A percentile compares a stretch with the other conserved stretches of the same genome.
Evolutionary conservation across 2,329 filamentous ascomycete genomes (phyloP).

Genomic region (Epichloe festucae): DNA sequence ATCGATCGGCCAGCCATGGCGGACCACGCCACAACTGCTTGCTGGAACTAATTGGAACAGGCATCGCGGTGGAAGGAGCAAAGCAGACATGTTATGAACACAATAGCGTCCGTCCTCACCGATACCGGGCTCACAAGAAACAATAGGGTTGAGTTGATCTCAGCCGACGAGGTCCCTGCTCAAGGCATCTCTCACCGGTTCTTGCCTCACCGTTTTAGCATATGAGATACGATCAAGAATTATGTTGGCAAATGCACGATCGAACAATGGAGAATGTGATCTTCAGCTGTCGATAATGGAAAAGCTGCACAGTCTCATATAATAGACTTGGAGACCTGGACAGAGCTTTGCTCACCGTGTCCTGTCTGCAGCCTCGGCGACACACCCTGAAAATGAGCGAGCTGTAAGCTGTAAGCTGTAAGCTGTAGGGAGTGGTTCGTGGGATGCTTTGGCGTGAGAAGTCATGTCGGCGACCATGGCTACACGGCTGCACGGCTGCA

Average conservation of each 20-base stretch:
- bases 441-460: neutral
- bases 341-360: neutral
- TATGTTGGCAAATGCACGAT: neutral
- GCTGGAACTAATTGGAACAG: neutral
- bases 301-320: neutral
- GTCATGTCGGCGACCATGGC: neutral
- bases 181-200: neutral
- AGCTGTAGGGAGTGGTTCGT: neutral
- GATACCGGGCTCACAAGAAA: neutral
- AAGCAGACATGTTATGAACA: neutral
- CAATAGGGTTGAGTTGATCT: neutral
- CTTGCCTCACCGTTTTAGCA: neutral
- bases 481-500: neutral
- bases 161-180: neutral
- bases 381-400: neutral
- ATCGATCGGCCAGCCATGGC: neutral
- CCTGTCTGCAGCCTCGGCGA: neutral
- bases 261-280: neutral
- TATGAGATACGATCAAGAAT: neutral
- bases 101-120: neutral
- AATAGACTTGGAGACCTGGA: neutral
- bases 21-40: neutral
- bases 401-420: neutral
- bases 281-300: neutral
- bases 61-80: neutral